Evolutionary conservation across 2,329 filamentous ascomycete genomes (phyloP).

Genomic region (Echinosphaeria canescens): DNA sequence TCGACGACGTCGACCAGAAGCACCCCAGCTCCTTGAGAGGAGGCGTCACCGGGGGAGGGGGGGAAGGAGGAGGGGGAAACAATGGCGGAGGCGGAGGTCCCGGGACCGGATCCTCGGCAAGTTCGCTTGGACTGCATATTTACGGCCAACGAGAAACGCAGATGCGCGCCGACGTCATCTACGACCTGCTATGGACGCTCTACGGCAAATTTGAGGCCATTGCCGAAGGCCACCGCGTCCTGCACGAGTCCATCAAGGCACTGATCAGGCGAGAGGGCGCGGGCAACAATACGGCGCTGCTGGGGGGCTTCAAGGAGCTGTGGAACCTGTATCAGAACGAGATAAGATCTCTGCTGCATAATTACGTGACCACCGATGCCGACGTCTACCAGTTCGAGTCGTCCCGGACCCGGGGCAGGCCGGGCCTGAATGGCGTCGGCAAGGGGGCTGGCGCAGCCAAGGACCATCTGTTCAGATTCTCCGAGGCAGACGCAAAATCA

Average conservation of each 20-base stretch:
- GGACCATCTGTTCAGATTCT: slow-evolving; percentile 64
- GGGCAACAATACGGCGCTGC: slow-evolving; percentile 40
- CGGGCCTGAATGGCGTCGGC: slow-evolving; percentile 17
- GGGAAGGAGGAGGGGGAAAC: too few relatives aligned
- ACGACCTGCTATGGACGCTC: slow-evolving; percentile 77
- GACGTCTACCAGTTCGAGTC: slow-evolving; percentile 45
- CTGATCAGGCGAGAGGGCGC: slow-evolving; percentile 65
- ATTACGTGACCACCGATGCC: slow-evolving; percentile 85
- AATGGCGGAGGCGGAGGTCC: too few relatives aligned
- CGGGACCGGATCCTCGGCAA: slow-evolving; percentile 14
- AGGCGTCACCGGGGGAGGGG: too few relatives aligned
- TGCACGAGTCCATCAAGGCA: slow-evolving; percentile 79
- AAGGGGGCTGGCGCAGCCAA: slow-evolving; percentile 24
- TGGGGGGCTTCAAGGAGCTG: slow-evolving; percentile 82
- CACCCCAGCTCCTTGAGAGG: slow-evolving; percentile 65
- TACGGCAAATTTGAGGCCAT: slow-evolving; percentile 97
- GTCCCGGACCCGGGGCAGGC: slow-evolving; percentile 26
- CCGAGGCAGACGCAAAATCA: slow-evolving; percentile 66
- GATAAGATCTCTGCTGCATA: slow-evolving; percentile 82
- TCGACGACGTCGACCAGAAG: slow-evolving; percentile 79
- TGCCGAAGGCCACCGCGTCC: slow-evolving; percentile 79
- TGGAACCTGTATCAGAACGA: slow-evolving; percentile 98
- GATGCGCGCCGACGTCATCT: slow-evolving; percentile 65
- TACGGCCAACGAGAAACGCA: slow-evolving; percentile 51
- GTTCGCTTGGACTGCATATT: slow-evolving; percentile 33